These are phyloP conservation scores for Penicillium sp. DNA, from an alignment of 2,329 filamentous ascomycete genomes.

Conservation along the genomic window DNA sequence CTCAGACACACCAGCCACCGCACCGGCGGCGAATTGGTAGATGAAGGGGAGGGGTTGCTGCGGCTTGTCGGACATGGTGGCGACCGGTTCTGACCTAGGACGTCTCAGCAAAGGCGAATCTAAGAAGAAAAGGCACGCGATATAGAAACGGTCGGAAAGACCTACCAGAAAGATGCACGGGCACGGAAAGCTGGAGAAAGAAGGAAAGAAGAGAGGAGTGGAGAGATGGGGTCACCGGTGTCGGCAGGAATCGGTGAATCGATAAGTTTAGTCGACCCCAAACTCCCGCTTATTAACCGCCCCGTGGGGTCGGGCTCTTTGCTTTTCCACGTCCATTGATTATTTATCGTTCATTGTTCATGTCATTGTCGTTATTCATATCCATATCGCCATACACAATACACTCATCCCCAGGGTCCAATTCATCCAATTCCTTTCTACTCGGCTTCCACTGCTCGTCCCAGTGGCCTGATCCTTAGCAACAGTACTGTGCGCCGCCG, in stretches of 20 bases:
- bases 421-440: not conserved
- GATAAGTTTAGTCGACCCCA: not conserved
- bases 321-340: not conserved
- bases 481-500: conserved; percentile 54
- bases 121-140: not conserved
- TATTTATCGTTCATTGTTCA: not conserved
- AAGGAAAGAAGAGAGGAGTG: conserved; percentile 4
- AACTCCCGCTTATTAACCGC: conserved; percentile 13
- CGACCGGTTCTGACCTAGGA: conserved; percentile 6
- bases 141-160: not conserved
- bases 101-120: conserved; percentile 2
- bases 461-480: conserved; percentile 34
- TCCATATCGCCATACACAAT: not conserved
- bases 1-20: conserved; percentile 96
- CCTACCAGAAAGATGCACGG: conserved; percentile 8
- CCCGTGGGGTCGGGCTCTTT: conserved; percentile 12
- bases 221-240: conserved; percentile 16
- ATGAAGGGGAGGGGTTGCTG: conserved; percentile 81
- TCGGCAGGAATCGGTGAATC: conserved; percentile 23
- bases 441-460: conserved; percentile 8
- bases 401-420: not conserved
- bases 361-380: not conserved
- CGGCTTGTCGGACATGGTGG: conserved; percentile 58
- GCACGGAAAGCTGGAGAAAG: conserved; percentile 4
- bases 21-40: conserved; percentile 95